Base-by-base conservation (phyloP, 805 yeast species). In the Metschnikowia orientalis region DNA sequence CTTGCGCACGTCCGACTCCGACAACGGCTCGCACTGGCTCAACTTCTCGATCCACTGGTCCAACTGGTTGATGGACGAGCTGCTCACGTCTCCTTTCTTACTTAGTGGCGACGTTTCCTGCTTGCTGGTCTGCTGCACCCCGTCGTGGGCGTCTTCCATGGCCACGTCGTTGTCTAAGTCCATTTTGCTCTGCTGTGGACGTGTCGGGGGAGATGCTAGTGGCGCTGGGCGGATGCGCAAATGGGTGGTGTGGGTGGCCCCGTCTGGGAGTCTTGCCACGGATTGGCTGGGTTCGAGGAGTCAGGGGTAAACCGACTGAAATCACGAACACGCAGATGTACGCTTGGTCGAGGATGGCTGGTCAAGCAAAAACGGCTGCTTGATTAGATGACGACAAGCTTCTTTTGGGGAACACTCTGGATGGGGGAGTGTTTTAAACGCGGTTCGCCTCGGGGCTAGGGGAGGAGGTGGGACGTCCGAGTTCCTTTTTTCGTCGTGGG, bases 31-130 rank as follows among this genome's bases (percentile, higher is more conserved):
- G 59, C 97, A 88, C 44, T 77, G 72, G 38, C 79, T 63, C 43
- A 88, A 65, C 54, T 77, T 80, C 45, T 79, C 90, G 49, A 88
- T 84, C 96, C 96, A 88, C 44, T 74, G 77, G 48, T 89, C 96
- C 48, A 89, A 67, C 50, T 85, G 89, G 47, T 74, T 72, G 41
- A 81, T 69, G 43, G 68, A 73, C 15, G 45, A 30, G 15, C 41
- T 30, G 27, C 68, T 51, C 22, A 56, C 52, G 28, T 59, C 67
- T 21, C 35, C 36, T 29, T 55, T 61, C 30, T 65, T 43, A 59
- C 54, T 18, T 68, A 69, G 46, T 53, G 55, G 42, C 45, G 26
- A 42, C 18, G 54, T 52, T 29, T 68, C 59, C 37, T 59, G 59
- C 22, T 58, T 47, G 34, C 42, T 20, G 41, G 45, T 34, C 16